Evolutionary conservation across 1,284 basidiomycete genomes (phyloP).

Genomic region (Ceratobasidium sp.): DNA sequence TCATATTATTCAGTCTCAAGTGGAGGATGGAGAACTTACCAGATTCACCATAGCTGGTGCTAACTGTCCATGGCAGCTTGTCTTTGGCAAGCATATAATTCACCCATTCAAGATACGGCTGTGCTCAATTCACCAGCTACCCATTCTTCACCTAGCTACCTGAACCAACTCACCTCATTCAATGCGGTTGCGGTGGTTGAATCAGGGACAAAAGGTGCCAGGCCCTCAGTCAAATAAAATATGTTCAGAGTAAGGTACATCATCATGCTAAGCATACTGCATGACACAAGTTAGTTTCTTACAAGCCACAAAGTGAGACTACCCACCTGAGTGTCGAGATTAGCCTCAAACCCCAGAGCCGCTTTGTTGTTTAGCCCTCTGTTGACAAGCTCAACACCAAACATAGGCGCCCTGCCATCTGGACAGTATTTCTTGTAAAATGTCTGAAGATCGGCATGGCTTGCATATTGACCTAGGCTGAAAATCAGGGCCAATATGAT

Average conservation of each 20-base stretch:
- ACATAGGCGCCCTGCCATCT: conserved; percentile 50
- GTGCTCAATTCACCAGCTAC: conserved; percentile 68
- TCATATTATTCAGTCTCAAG: no score
- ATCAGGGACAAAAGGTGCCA: conserved; percentile 51
- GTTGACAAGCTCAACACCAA: conserved; percentile 51
- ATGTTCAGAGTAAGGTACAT: conserved; percentile 51
- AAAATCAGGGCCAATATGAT: background rate
- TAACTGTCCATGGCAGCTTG: conserved; percentile 24
- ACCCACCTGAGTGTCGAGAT: conserved; percentile 53
- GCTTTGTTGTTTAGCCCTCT: conserved; percentile 26
- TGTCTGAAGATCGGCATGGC: conserved; percentile 25
- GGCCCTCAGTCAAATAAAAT: conserved; percentile 49
- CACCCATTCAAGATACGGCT: conserved; percentile 51
- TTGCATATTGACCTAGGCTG: conserved; percentile 42
- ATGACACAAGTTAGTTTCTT: conserved; percentile 62
- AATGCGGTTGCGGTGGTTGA: conserved; percentile 50
- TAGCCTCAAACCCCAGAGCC: conserved; percentile 48
- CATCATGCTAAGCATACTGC: conserved; percentile 6
- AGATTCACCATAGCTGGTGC: conserved; percentile 44
- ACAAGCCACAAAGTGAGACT: conserved; percentile 40
- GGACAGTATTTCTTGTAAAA: conserved; percentile 50
- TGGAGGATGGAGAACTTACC: background rate
- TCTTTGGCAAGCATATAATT: conserved; percentile 25
- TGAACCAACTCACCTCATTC: conserved; percentile 52
- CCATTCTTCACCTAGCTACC: conserved; percentile 59